Base-by-base conservation (phyloP, 805 yeast species). In the Candida ascalaphidarum region DNA sequence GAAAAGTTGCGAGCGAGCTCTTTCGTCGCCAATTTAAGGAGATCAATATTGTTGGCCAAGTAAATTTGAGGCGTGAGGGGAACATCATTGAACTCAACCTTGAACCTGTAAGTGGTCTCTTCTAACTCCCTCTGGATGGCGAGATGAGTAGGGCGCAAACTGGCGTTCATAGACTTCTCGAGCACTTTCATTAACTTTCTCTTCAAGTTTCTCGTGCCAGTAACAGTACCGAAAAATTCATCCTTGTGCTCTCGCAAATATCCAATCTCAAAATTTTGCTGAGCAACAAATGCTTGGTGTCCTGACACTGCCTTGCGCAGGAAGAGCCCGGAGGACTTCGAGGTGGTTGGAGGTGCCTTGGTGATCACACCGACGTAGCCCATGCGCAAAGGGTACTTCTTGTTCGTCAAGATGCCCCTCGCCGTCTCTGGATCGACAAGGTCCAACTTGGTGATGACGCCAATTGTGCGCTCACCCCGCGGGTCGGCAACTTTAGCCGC, bases 301-400 rank as follows among this genome's bases (percentile, higher is more conserved):
- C 81, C 74, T 2, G 72, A 52, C 2, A 58, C 28, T 4, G 46
- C 33, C 32, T 60, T 61, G 36, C 79, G 62, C 12, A 57, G 44
- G 52, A 77, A 77, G 10, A 81, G 46, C 7, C 54, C 46, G 8
- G 46, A 41, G 11, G 38, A 16, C 11, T 34, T 33, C 3, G 46
- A 16, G 7, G 32, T 34, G 13, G 35, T 32, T 0, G 71, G 55
- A 5, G 92, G 95, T 0, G 82, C 70, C 39, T 75, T 81, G 2
- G 96, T 83, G 12, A 94, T 80, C n/a, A 94, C 97, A 32, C 99
- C 99, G 13, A 92, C 97, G 50, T 92, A 92, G 0, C 99, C 99
- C 95, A 92, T 83, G 43, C 71, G 77, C 35, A 92, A 61, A 0
- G 98, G 97, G 46, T 94, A 94, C 44, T 78, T 82, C 38, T 69